Evolutionary conservation across 176 grass and related monocot species (phyloP), one percentile per base, ranked within the genome.

Genomic region (Miscanthus lutarioriparius): DNA sequence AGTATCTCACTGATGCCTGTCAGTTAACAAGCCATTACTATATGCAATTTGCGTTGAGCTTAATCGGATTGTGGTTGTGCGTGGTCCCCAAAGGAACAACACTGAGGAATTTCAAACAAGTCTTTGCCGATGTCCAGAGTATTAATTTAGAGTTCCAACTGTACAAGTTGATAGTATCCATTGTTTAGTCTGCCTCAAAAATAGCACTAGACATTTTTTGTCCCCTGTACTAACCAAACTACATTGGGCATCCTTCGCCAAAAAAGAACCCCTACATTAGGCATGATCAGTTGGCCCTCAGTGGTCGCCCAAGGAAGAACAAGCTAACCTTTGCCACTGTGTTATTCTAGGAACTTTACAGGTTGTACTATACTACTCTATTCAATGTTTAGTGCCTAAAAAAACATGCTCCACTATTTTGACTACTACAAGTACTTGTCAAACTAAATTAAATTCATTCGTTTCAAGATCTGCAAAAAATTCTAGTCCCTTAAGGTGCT

Each of bases 401-500:
- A 15, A 13, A 69, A 32, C 62, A 64, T 15, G 62, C 62, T 30
- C 62, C 62, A 30, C 26, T 64, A 28, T 28, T 64, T 64, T 61
- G 9, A 2, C 26, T 27, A 6, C 61, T 15, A 6, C 15, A 51
- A 51, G 19, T 10, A 76, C 11, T 22, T 61, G 25, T 39, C 48
- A 22, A 77, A 16, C 37, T 23, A 71, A 63, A 48, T 38, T 32
- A 64, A 71, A 38, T 51, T 22, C 38, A 53, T 64, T 74, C 10
- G 22, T 58, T 67, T 61, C 62, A 61, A 80, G 69, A 61, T 59
- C 67, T 73, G 32, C 0, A 67, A 59, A 58, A 59, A 5, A 22
- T 54, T 79, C 40, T 56, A 78, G 80, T 25, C 8, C 16, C 62
- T 83, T 89, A 69, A 90, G 33, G 33, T 64, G 51, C 49, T 77